A percentile compares a stretch with the other conserved stretches of the same genome.
These are phyloP conservation scores for Yarrowia alimentaria DNA, from an alignment of 805 yeast genomes.

Conservation along the genomic window DNA sequence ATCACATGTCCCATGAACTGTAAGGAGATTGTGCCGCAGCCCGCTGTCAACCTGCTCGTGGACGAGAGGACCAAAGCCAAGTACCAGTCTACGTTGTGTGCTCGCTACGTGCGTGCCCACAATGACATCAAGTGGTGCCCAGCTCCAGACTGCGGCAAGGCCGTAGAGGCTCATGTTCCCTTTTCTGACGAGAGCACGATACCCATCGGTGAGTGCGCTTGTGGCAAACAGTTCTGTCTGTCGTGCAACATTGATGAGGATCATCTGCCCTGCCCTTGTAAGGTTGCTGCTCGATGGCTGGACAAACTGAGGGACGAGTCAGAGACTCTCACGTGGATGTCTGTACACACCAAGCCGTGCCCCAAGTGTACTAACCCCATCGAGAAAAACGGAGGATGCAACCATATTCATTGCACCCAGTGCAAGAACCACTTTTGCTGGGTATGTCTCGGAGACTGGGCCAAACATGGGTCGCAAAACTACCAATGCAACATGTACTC, in stretches of 20 bases:
- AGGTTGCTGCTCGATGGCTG: slow-evolving; percentile 66
- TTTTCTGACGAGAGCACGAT: slow-evolving; percentile 44
- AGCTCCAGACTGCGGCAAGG: slow-evolving; percentile 68
- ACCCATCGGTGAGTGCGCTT: slow-evolving; percentile 46
- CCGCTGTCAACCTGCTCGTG: slow-evolving; percentile 43
- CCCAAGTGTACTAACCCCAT: slow-evolving; percentile 77
- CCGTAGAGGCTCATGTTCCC: slow-evolving; percentile 50
- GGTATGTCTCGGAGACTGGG: slow-evolving; percentile 84
- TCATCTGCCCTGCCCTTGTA: slow-evolving; percentile 85
- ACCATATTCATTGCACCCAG: slow-evolving; percentile 86
- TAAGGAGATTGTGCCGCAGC: slow-evolving; percentile 41
- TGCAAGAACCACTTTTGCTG: slow-evolving; percentile 87
- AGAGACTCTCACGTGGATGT: slow-evolving; percentile 84
- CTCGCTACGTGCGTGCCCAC: slow-evolving; percentile 53
- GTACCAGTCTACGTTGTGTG: slow-evolving; percentile 36
- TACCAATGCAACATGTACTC: slow-evolving; percentile 66
- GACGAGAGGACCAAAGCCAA: slow-evolving; percentile 32
- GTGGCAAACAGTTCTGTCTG: slow-evolving; percentile 74
- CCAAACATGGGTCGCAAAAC: slow-evolving; percentile 57
- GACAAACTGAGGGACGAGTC: slow-evolving; percentile 80
- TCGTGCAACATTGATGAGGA: slow-evolving; percentile 63
- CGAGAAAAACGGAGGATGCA: slow-evolving; percentile 95
- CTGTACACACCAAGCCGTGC: slow-evolving; percentile 79
- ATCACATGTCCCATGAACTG: slow-evolving; percentile 68
- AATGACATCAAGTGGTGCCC: slow-evolving; percentile 73